Conservation (phyloP, 306 rosid genomes). For the Calophaca sinica region DNA sequence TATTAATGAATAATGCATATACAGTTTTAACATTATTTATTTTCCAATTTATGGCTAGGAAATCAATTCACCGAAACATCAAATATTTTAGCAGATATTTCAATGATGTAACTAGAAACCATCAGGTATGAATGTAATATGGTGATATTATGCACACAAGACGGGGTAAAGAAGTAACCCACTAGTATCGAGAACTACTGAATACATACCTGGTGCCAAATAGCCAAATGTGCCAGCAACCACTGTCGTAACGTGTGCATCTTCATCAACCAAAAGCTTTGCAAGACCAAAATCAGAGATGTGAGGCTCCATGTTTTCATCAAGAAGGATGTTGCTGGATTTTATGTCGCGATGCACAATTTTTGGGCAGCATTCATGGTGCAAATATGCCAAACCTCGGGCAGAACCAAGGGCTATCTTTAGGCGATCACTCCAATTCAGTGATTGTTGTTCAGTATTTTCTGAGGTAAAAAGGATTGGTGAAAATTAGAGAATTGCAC, state of each 20-base stretch:
- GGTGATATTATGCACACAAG: too few species aligned
- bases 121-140: neutral
- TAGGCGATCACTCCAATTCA: conserved; percentile 83
- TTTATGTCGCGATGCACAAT: conserved; percentile 90
- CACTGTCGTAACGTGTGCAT: conserved; percentile 94
- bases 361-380: conserved; percentile 90
- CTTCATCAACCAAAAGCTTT: conserved; percentile 91
- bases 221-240: conserved; percentile 99
- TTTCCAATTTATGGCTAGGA: too few species aligned
- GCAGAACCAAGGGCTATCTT: conserved; percentile 95
- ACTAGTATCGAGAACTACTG: neutral
- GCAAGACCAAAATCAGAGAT: conserved; percentile 96
- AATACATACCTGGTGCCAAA: conserved; percentile 85
- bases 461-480: conserved; percentile 36
- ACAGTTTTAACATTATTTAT: neutral
- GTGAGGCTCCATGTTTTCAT: conserved; percentile 85
- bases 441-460: conserved; percentile 52
- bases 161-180: too few species aligned
- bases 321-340: conserved; percentile 94
- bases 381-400: conserved; percentile 91
- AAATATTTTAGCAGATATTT: neutral
- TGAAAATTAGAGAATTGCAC: conserved; percentile 14
- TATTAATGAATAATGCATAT: neutral
- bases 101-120: neutral
- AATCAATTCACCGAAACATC: too few species aligned